Evolutionary conservation across 306 rosid genomes (phyloP), one percentile per base, ranked within the genome.

Genomic region (Quillaja saponaria): DNA sequence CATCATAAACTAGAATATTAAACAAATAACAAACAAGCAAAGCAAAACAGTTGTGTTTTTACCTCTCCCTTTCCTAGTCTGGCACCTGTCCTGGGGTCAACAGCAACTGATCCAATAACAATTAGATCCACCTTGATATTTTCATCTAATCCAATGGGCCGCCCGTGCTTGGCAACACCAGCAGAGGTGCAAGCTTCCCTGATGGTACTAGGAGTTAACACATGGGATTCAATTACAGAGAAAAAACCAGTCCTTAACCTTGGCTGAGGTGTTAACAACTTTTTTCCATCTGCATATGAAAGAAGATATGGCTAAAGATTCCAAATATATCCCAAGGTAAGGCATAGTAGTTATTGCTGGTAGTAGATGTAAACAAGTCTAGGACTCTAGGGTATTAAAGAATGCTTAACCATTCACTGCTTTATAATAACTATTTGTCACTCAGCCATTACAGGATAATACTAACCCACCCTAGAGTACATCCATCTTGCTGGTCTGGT

Each of bases 11-110:
- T n/a, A n/a, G n/a, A n/a, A n/a, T n/a, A n/a, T n/a, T 69, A 17
- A 57, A 13, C 42, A 63, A 55, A 6, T 37, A 62, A n/a, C n/a
- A n/a, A 50, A 28, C n/a, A 10, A 53, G 48, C 42, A 61, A 61
- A 58, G 14, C 47, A 58, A 40, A 34, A 37, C 38, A 50, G 34
- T 11, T 51, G 47, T 38, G 76, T 31, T 10, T 33, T 38, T 78
- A 91, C 97, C 96, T 91, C 96, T 63, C 96, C 96, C 81, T 87
- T 91, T 49, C 97, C 97, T 64, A 91, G 83, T 39, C 96, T 82
- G 65, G 97, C 97, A 55, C 97, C 97, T 10, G 96, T 85, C 12
- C 5, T 72, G 11, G 95, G 95, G 81, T 91, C 96, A 68, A 91
- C 91, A 68, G 97, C 90, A 71, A 91, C 96, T 4, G 91, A 91